These are phyloP conservation scores for Pseudonitzschia pungens DNA, from an alignment of 108 stramenopile genomes.

Conservation along the genomic window DNA sequence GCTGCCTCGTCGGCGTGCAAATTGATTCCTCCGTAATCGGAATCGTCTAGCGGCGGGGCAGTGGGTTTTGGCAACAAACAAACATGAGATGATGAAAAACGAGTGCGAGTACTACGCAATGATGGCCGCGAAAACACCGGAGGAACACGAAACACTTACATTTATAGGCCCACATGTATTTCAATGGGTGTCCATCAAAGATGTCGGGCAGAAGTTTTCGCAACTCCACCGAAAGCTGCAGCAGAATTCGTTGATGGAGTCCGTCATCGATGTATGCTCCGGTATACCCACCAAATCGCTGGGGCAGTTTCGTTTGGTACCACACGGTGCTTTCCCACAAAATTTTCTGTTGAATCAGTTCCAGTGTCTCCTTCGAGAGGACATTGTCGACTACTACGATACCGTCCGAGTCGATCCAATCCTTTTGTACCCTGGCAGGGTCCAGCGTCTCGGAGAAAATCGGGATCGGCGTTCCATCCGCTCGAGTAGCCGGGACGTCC, in stretches of 20 bases:
- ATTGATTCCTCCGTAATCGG: slow-evolving; percentile 61
- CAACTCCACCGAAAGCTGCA: slow-evolving; percentile 56
- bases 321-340: slow-evolving; percentile 45
- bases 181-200: slow-evolving; percentile 52
- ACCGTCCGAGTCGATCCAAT: slow-evolving; percentile 33
- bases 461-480: slow-evolving; percentile 12
- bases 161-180: slow-evolving; percentile 65
- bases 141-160: not conserved
- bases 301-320: slow-evolving; percentile 73
- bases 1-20: slow-evolving; percentile 80
- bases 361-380: slow-evolving; percentile 30
- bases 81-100: not conserved
- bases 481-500: slow-evolving; percentile 29
- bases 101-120: too few species aligned
- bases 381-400: slow-evolving; percentile 49
- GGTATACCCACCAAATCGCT: slow-evolving; percentile 60
- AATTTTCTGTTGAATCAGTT: slow-evolving; percentile 37
- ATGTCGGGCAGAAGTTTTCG: slow-evolving; percentile 49
- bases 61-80: slow-evolving; percentile 38
- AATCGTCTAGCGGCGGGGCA: slow-evolving; percentile 24
- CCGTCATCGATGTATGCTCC: slow-evolving; percentile 82
- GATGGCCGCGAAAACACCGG: not conserved
- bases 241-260: slow-evolving; percentile 52
- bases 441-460: slow-evolving; percentile 20
- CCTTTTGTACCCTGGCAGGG: slow-evolving; percentile 18